Evolutionary conservation across 495 filamentous ascomycete genomes (phyloP).

Genomic region (Bacidia gigantensis): DNA sequence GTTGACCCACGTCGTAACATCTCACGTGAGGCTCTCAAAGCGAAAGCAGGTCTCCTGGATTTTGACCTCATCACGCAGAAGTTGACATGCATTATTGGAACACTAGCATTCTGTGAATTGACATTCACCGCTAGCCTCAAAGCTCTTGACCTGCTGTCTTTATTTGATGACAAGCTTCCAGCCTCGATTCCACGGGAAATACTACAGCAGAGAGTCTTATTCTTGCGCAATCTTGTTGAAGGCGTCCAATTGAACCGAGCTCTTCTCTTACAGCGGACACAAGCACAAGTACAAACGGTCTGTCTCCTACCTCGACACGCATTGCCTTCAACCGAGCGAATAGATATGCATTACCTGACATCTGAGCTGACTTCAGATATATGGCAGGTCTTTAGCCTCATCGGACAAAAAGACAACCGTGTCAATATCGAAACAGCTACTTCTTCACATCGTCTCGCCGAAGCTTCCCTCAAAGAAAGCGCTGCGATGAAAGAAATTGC

Average conservation of each 20-base stretch:
- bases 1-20: neutral
- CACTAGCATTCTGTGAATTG: neutral
- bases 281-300: neutral
- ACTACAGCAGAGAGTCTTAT: neutral
- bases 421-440: neutral
- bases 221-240: neutral
- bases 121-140: neutral
- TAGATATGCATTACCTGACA: too few species aligned
- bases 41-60: neutral
- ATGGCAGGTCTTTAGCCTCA: neutral
- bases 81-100: neutral
- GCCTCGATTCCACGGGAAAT: neutral
- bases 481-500: neutral
- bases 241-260: neutral
- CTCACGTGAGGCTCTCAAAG: neutral
- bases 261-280: neutral
- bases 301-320: neutral
- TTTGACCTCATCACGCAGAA: neutral
- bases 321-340: neutral
- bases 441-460: neutral
- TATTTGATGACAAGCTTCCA: neutral
- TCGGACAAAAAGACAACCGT: neutral
- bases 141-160: neutral
- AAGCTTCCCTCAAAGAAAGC: neutral
- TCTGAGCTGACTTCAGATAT: too few species aligned